Percentiles rank a stretch among this genome's conserved stretches.
Conservation (phyloP, 1,284 basidiomycete genomes). For the Hemileia vastatrix region DNA sequence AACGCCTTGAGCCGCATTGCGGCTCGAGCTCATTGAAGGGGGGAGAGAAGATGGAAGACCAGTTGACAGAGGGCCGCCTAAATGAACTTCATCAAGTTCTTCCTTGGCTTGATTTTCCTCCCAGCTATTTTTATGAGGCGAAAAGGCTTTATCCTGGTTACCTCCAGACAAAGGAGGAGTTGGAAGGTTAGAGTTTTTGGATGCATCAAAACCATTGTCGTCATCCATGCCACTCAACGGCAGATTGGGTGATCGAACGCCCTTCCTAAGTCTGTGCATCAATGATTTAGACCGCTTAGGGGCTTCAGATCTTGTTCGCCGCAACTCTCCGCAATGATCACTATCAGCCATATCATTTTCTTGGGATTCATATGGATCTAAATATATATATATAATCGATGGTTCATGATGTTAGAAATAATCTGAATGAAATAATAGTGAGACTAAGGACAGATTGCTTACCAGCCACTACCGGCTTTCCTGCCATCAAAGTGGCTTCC, state of each 20-base stretch:
- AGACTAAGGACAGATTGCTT: background rate
- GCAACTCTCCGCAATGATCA: too few relatives aligned
- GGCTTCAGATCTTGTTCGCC: too few relatives aligned
- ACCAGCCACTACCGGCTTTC: conserved; percentile 22
- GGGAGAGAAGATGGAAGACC: background rate
- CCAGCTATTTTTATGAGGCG: background rate
- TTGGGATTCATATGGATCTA: too few relatives aligned
- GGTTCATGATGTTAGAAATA: background rate
- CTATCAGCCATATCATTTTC: too few relatives aligned
- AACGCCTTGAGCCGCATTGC: too few relatives aligned
- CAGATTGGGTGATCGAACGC: conserved; percentile 68
- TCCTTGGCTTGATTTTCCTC: background rate
- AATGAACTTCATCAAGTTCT: background rate
- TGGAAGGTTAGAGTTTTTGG: too few relatives aligned
- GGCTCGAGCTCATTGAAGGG: background rate
- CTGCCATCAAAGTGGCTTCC: conserved; percentile 23
- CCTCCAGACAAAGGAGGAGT: too few relatives aligned
- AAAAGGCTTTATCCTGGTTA: background rate
- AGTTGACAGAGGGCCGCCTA: background rate
- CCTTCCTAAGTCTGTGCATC: conserved; percentile 70
- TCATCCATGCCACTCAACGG: conserved; percentile 53
- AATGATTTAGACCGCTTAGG: conserved; percentile 66
- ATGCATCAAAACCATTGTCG: too few relatives aligned
- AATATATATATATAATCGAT: too few relatives aligned
- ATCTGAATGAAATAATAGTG: conserved; percentile 33